Conservation (phyloP, 306 rosid genomes). For the Lathyrus sativus region DNA sequence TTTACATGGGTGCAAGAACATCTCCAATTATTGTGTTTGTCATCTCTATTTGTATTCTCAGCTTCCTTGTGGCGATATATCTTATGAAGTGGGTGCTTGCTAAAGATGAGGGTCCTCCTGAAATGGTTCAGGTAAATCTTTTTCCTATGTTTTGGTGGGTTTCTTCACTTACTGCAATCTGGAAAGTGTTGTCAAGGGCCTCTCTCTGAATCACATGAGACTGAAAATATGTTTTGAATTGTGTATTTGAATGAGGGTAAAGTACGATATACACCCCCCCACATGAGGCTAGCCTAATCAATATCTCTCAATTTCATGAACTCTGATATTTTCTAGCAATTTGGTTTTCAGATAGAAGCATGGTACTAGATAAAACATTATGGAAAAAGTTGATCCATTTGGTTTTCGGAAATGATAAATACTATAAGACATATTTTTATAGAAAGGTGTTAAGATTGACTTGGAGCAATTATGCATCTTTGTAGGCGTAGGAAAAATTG, state of each 20-base stretch:
- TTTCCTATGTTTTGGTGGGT: constrained; percentile 36
- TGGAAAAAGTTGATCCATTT: too few relatives aligned
- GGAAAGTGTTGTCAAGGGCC: too few relatives aligned
- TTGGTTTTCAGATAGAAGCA: background rate
- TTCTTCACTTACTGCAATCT: background rate
- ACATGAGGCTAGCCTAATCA: background rate
- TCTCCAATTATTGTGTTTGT: constrained; percentile 91
- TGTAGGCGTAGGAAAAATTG: constrained; percentile 3
- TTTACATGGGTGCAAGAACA: constrained; percentile 85
- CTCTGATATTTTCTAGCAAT: constrained; percentile 12
- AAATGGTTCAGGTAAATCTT: constrained; percentile 89
- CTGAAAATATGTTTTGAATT: background rate
- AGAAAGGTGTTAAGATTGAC: background rate
- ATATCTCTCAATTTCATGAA: constrained; percentile 5
- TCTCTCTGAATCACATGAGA: too few relatives aligned
- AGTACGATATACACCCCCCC: background rate
- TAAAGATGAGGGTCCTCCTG: constrained; percentile 97
- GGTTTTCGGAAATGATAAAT: constrained; percentile 8
- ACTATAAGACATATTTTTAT: background rate
- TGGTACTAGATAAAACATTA: too few relatives aligned
- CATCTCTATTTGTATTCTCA: constrained; percentile 80
- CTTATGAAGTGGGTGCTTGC: constrained; percentile 95
- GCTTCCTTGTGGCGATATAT: constrained; percentile 78
- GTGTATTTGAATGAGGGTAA: background rate
- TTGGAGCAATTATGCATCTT: background rate